Percentiles rank a stretch among this genome's conserved stretches.
These are phyloP conservation scores for Gossypium schwendimanii DNA, from an alignment of 441 rosid genomes.

Conservation along the genomic window DNA sequence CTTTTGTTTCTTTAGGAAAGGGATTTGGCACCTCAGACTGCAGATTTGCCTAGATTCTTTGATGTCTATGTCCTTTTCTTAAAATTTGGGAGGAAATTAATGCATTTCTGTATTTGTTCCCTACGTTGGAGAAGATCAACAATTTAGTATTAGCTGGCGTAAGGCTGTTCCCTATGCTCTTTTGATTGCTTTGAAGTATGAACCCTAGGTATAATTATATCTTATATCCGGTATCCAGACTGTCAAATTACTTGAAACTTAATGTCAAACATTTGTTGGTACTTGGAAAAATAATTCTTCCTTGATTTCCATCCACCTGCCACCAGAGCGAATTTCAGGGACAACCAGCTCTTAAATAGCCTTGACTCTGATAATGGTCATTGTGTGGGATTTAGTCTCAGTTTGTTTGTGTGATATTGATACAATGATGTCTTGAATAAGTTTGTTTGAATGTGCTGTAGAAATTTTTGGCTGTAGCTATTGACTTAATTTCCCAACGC, in stretches of 20 bases:
- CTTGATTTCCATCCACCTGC: neutral
- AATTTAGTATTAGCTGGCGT: neutral
- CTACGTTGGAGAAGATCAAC: neutral
- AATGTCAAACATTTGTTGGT: neutral
- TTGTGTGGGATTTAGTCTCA: neutral
- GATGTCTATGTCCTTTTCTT: neutral
- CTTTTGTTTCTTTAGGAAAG: slow-evolving; percentile 2
- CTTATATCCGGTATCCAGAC: neutral
- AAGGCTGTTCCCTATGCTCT: neutral
- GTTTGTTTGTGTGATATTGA: neutral
- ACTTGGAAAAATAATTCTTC: neutral
- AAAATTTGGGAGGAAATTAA: slow-evolving; percentile 1
- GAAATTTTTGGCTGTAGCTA: neutral
- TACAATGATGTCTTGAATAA: neutral
- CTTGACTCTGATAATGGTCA: neutral
- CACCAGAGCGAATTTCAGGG: neutral
- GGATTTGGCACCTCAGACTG: slow-evolving; percentile 5
- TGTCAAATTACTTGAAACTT: neutral
- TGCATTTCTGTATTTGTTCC: neutral
- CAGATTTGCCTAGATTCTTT: neutral
- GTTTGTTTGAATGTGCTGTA: slow-evolving; percentile 4
- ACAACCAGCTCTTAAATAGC: neutral
- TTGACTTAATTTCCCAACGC: slow-evolving; percentile 8
- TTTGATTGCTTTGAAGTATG: neutral
- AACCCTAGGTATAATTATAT: neutral